Base-by-base conservation (phyloP, 2,329 filamentous ascomycete genomes). In the Diaporthe helianthi region DNA sequence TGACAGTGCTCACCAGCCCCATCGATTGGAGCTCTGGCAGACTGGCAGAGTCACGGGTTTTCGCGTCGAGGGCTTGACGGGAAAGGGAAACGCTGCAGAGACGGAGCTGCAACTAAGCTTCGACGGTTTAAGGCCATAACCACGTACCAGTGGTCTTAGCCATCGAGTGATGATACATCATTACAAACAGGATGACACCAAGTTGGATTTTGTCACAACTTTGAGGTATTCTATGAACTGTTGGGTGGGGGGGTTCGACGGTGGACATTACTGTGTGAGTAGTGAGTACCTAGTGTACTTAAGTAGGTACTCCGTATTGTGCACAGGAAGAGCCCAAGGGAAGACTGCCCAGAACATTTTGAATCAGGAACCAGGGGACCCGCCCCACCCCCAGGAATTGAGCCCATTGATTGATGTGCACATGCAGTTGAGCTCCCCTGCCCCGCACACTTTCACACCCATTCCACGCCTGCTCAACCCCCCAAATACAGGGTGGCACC, bases 21-120 rank as follows among this genome's bases (percentile, higher is more conserved):
- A 29, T 5, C 17, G 15, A 24, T 4, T 49, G 5, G n/a, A 22
- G 38, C 58, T n/a, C n/a, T n/a, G n/a, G n/a, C n/a, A n/a, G n/a
- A n/a, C 31, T 38, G 31, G 24, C 33, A 46, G 33, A 58, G 65
- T 70, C 65, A 70, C 69, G 65, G 51, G 69, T 49, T 70, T 63
- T 70, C 69, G 69, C 69, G 69, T 70, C 55, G 51, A 68, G 49
- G 69, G 41, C 31, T 33, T n/a, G 55, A 38, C 52, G 38, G 10
- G 10, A 19, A 7, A 22, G 19, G 15, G 4, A 41, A 24, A 8
- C 12, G 29, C 6, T n/a, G 60, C 60, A 31, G 65, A 26, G 41
- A 47, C 55, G 41, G 55, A 33, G 55, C 38, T 22, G n/a, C 33
- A 44, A 44, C 58, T 63, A 63, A 63, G n/a, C 44, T 36, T 49